Percentiles rank a stretch among this genome's conserved stretches.
Evolutionary conservation across 345 rosid species (phyloP).

Genomic region (Eucalyptus brandiana): DNA sequence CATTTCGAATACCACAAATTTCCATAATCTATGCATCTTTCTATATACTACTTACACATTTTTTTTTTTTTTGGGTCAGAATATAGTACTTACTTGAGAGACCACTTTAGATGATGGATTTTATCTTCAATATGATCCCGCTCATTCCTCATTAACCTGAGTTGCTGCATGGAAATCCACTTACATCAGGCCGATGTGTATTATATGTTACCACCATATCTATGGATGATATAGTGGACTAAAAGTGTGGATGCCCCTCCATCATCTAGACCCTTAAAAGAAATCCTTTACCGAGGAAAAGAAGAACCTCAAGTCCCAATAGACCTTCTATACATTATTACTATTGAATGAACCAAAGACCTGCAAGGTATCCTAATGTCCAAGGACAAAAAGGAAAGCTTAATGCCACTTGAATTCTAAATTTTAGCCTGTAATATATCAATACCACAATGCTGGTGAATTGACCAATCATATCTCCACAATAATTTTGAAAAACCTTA

Average conservation of each 20-base stretch:
- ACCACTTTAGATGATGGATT: conserved; percentile 79
- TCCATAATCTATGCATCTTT: not conserved
- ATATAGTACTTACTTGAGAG: conserved; percentile 42
- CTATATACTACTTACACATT: conserved; percentile 18
- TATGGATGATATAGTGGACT: not conserved
- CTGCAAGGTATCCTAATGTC: not conserved
- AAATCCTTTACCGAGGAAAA: not conserved
- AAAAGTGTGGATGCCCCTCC: not conserved
- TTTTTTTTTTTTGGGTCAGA: not conserved
- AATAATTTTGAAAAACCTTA: not conserved
- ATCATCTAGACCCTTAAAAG: not conserved
- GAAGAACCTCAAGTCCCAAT: not conserved
- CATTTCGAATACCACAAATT: not conserved
- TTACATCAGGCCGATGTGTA: not conserved
- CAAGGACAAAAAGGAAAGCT: not conserved
- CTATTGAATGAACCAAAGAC: not conserved
- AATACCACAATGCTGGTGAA: not conserved
- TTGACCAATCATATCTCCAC: not conserved
- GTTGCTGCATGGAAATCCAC: conserved; percentile 34
- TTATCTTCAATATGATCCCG: conserved; percentile 88
- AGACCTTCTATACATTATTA: not conserved
- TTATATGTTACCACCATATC: not conserved
- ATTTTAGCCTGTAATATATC: not conserved
- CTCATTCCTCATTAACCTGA: conserved; percentile 55
- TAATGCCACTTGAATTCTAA: not conserved